A percentile compares a stretch with the other conserved stretches of the same genome.
Conservation (phyloP, 2,329 filamentous ascomycete species). For the Pyrenochaeta sp. region DNA sequence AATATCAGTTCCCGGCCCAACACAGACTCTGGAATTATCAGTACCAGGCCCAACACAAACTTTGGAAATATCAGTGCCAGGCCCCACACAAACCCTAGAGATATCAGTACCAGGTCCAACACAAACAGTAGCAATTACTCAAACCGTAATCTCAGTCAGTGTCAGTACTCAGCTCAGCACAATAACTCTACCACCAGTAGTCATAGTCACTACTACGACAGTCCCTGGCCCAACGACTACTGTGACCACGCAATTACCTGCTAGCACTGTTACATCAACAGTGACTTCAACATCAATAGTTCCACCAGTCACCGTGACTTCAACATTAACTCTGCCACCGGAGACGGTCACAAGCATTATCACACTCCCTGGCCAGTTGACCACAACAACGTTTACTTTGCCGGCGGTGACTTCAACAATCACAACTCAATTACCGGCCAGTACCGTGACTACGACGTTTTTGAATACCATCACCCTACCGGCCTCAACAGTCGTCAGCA, state of each 20-base stretch:
- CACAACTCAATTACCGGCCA: conserved; percentile 15
- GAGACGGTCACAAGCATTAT: conserved; percentile 6
- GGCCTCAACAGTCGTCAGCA: conserved; percentile 11
- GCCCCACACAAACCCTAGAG: not conserved
- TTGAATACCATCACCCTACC: conserved; percentile 27
- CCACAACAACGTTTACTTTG: conserved; percentile 19
- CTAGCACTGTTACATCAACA: conserved; percentile 25
- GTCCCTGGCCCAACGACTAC: conserved; percentile 18
- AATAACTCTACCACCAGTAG: conserved; percentile 22
- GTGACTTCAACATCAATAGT: conserved; percentile 27
- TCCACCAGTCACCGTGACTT: conserved; percentile 8
- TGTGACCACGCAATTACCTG: conserved; percentile 21
- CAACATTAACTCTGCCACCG: conserved; percentile 2
- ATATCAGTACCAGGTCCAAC: conserved; percentile 5
- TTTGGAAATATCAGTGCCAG: conserved; percentile 6
- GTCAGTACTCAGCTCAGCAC: conserved; percentile 29
- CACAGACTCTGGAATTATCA: no score
- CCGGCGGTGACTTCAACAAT: conserved; percentile 14
- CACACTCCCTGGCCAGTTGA: conserved; percentile 13
- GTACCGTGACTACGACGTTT: conserved; percentile 27
- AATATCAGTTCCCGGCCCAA: conserved; percentile 5
- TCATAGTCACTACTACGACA: conserved; percentile 24
- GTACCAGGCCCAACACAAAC: no score
- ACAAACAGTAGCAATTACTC: conserved; percentile 7
- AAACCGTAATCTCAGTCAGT: conserved; percentile 16